Evolutionary conservation across 1,284 basidiomycete genomes (phyloP).

Genomic region (Ganoderma multipileum): DNA sequence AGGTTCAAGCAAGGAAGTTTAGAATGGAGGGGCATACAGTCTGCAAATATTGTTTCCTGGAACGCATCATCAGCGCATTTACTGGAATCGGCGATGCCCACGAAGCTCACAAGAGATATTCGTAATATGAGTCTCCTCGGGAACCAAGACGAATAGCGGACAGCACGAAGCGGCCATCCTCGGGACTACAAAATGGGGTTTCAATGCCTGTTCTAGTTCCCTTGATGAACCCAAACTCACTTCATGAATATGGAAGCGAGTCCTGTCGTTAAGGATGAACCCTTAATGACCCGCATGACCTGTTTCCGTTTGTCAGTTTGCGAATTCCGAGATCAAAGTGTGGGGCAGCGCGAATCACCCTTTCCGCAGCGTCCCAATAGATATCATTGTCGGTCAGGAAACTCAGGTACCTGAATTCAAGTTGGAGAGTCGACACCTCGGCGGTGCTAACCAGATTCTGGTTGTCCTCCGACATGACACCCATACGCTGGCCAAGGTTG

Average conservation of each 20-base stretch:
- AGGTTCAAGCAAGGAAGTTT: slow-evolving; percentile 11
- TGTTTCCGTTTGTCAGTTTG: slow-evolving; percentile 36
- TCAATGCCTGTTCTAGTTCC: not conserved
- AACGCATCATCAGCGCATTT: slow-evolving; percentile 5
- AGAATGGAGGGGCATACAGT: slow-evolving; percentile 56
- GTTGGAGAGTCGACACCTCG: slow-evolving; percentile 84
- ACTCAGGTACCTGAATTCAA: slow-evolving; percentile 92
- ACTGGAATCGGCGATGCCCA: slow-evolving; percentile 1
- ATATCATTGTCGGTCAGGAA: slow-evolving; percentile 76
- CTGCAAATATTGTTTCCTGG: slow-evolving; percentile 82
- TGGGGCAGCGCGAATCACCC: slow-evolving; percentile 48
- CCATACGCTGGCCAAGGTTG: slow-evolving; percentile 74
- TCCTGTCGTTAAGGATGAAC: slow-evolving; percentile 70
- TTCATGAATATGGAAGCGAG: slow-evolving; percentile 88
- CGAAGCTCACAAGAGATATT: slow-evolving; percentile 80
- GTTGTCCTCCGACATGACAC: slow-evolving; percentile 72
- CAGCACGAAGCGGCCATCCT: slow-evolving; percentile 73
- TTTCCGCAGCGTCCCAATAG: slow-evolving; percentile 88
- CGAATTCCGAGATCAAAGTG: not conserved
- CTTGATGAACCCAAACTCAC: slow-evolving; percentile 47
- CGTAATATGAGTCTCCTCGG: slow-evolving; percentile 94
- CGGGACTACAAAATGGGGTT: slow-evolving; percentile 51
- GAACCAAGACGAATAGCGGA: slow-evolving; percentile 91
- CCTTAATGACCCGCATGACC: slow-evolving; percentile 78
- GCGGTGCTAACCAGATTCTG: slow-evolving; percentile 80